Evolutionary conservation across 768 basidiomycete species (phyloP), one percentile per base, ranked within the genome.

Genomic region (Russula earlei): DNA sequence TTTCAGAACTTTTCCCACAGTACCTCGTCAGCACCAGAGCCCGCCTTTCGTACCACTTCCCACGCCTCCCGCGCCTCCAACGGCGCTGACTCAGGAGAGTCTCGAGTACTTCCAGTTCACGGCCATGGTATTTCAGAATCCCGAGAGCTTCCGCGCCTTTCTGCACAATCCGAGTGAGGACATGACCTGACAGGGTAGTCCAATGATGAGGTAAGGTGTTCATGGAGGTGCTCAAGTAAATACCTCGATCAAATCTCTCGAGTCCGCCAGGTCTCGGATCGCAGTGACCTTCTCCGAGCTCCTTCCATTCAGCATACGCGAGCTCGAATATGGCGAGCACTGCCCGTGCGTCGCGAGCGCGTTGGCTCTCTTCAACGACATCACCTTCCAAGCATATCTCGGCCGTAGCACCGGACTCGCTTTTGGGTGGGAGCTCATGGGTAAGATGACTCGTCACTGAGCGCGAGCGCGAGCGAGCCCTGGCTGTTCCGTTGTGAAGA

Each of bases 41-140:
- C 5, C 86, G 76, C 14, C 94, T 81, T 33, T 93, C 90, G 66
- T 97, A 84, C 89, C 93, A 94, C 46, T 74, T 77, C 47, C 88
- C 93, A 56, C 96, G 76, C 53, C 82, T 84, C 1, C 91, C 89
- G 38, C 84, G 77, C 34, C 85, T 77, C 89, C 93, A 99, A 40
- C 79, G 71, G 12, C 71, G 75, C 65, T 99, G 95, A 4, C 67
- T 70, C 7, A 98, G 72, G 20, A 99, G 71, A 1, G 72, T 70
- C 19, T 83, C 75, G 0, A 96, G 70, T 9, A 91, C 71, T 17
- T 76, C 71, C 17, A 85, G 70, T 67, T 97, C 93, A 20, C 66
- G 64, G 14, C 76, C 69, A 64, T 87, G 80, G 40, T 89, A 80
- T 60, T 84, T 80, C 34, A 91, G 68, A 2, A 75, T 73, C 2